phyloP scores from a whole-genome alignment of 768 basidiomycete species.

The Phanerodontia chrysosporium region DNA sequence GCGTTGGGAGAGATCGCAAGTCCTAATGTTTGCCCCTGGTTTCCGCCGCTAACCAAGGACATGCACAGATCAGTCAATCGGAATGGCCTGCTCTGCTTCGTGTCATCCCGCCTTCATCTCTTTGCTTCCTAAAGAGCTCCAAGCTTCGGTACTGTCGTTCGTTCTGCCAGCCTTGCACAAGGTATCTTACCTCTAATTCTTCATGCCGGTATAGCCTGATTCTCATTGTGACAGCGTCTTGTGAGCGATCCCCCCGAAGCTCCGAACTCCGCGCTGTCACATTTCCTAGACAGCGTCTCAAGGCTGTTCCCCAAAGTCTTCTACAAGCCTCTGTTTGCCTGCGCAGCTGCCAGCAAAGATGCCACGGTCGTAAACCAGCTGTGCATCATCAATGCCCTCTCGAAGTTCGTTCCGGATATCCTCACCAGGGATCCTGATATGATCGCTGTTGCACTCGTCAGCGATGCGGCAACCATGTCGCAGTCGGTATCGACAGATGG shows the following conservation, averaged over 20 bases:
- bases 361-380: constrained; percentile 57
- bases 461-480: constrained; percentile 31
- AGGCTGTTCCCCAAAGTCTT: constrained; percentile 55
- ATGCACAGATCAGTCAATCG: constrained; percentile 31
- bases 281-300: constrained; percentile 49
- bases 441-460: constrained; percentile 66
- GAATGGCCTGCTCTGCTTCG: constrained; percentile 41
- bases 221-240: constrained; percentile 39
- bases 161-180: constrained; percentile 1
- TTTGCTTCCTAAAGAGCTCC: constrained; percentile 43
- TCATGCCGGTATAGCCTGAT: constrained; percentile 13
- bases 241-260: constrained; percentile 47
- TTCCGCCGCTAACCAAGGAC: neutral
- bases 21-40: neutral
- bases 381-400: constrained; percentile 45
- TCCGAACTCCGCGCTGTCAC: constrained; percentile 42
- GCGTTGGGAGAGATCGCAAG: constrained; percentile 41
- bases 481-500: constrained; percentile 17
- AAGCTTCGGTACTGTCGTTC: constrained; percentile 22
- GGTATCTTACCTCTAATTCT: neutral
- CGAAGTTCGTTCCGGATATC: constrained; percentile 54
- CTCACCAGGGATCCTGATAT: constrained; percentile 73
- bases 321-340: constrained; percentile 68
- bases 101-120: constrained; percentile 40
- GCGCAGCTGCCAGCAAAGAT: constrained; percentile 62